Evolutionary conservation across 2,329 filamentous ascomycete species (phyloP).

Genomic region (Orbilia brochopaga): DNA sequence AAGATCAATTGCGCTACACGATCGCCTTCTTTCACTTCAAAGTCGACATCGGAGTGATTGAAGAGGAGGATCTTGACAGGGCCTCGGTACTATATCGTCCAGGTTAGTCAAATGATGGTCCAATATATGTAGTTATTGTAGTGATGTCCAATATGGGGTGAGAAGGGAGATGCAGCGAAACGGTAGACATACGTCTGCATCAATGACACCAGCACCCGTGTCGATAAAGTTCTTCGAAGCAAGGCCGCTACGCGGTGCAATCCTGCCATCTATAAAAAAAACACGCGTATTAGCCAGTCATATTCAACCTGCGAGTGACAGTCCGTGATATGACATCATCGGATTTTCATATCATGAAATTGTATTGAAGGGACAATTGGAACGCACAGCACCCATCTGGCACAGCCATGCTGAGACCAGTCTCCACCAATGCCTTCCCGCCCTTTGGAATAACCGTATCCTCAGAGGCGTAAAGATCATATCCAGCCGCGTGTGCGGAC

Average conservation of each 20-base stretch:
- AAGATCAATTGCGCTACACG: slow-evolving; percentile 91
- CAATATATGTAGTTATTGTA: no score
- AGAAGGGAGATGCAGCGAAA: background rate
- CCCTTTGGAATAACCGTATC: slow-evolving; percentile 77
- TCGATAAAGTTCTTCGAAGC: slow-evolving; percentile 95
- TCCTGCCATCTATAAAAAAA: slow-evolving; percentile 39
- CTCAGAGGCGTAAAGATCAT: slow-evolving; percentile 83
- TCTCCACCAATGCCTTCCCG: slow-evolving; percentile 85
- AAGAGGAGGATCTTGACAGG: slow-evolving; percentile 94
- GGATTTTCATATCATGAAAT: no score
- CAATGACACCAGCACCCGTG: slow-evolving; percentile 93
- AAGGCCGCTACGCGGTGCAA: slow-evolving; percentile 59
- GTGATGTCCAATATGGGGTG: background rate
- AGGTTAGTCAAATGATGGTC: background rate
- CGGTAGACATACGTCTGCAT: slow-evolving; percentile 70
- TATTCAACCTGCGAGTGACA: no score
- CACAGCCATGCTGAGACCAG: slow-evolving; percentile 88
- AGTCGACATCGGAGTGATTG: slow-evolving; percentile 67
- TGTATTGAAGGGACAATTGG: slow-evolving; percentile 3
- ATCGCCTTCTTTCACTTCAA: slow-evolving; percentile 76
- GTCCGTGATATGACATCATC: no score
- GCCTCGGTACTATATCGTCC: slow-evolving; percentile 71
- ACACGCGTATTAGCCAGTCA: slow-evolving; percentile 16
- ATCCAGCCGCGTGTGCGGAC: slow-evolving; percentile 86
- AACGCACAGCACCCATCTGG: slow-evolving; percentile 84